phyloP scores from a whole-genome alignment of 2,329 filamentous ascomycete genomes.

The Pseudogymnoascus sp. region DNA sequence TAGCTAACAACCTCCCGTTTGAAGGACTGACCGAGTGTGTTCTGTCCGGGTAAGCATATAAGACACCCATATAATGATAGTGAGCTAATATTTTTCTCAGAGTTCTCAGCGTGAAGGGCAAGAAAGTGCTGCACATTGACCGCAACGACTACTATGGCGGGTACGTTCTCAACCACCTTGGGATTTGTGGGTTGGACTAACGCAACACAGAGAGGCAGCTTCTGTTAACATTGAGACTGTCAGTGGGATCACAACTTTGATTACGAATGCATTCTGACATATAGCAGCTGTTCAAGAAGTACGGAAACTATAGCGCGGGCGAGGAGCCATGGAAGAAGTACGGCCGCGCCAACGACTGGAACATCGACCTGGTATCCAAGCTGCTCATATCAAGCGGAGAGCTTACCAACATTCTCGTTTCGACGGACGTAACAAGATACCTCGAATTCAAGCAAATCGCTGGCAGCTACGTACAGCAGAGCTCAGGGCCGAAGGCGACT shows the following conservation, averaged over 20 bases:
- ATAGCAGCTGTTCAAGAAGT: conserved; percentile 85
- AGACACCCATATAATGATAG: background rate
- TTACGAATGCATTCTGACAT: conserved; percentile 27
- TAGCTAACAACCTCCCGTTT: conserved; percentile 21
- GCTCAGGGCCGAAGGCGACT: conserved; percentile 71
- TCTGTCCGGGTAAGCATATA: conserved; percentile 72
- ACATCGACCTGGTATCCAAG: conserved; percentile 97
- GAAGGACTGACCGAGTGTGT: conserved; percentile 96
- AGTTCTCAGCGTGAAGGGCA: conserved; percentile 95
- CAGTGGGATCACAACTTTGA: conserved; percentile 30
- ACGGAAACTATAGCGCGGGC: conserved; percentile 71
- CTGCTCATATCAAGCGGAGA: conserved; percentile 98
- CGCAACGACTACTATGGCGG: conserved; percentile 98
- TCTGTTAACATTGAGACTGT: conserved; percentile 95
- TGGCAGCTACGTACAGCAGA: conserved; percentile 94
- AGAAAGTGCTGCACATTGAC: conserved; percentile 98
- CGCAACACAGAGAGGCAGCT: conserved; percentile 68
- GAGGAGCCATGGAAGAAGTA: conserved; percentile 98
- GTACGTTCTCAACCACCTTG: conserved; percentile 46
- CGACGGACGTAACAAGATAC: conserved; percentile 83
- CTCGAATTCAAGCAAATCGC: conserved; percentile 92
- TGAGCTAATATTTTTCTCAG: conserved; percentile 38
- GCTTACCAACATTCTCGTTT: conserved; percentile 96
- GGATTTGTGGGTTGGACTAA: conserved; percentile 20
- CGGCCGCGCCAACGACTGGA: conserved; percentile 95